These are phyloP conservation scores for Hawksworthiomyces lignivorus DNA, from an alignment of 2,329 filamentous ascomycete genomes.

Conservation along the genomic window DNA sequence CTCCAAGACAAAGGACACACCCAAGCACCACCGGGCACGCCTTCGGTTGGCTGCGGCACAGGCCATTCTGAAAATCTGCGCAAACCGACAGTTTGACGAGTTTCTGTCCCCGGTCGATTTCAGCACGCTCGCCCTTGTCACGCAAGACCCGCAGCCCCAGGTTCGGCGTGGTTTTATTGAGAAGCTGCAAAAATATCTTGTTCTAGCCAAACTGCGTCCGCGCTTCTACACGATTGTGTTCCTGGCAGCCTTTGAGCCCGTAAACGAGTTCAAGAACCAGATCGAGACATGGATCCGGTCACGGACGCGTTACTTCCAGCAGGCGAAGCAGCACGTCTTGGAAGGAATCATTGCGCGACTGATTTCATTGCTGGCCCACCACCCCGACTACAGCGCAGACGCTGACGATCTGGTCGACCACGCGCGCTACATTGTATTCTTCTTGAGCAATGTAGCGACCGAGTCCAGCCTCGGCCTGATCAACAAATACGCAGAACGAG, in stretches of 20 bases:
- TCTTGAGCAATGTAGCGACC: slow-evolving; percentile 71
- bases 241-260: slow-evolving; percentile 82
- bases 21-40: slow-evolving; percentile 69
- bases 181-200: slow-evolving; percentile 86
- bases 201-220: slow-evolving; percentile 57
- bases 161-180: slow-evolving; percentile 75
- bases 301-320: slow-evolving; percentile 58
- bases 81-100: slow-evolving; percentile 66
- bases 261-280: slow-evolving; percentile 60
- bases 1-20: slow-evolving; percentile 66
- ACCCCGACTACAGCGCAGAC: slow-evolving; percentile 74
- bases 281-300: slow-evolving; percentile 86
- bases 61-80: slow-evolving; percentile 76
- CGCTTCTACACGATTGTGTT: slow-evolving; percentile 90
- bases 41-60: slow-evolving; percentile 76
- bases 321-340: slow-evolving; percentile 57
- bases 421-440: slow-evolving; percentile 83
- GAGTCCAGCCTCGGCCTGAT: slow-evolving; percentile 84
- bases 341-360: slow-evolving; percentile 77
- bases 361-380: slow-evolving; percentile 82
- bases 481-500: slow-evolving; percentile 83
- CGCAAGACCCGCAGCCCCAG: slow-evolving; percentile 66
- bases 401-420: slow-evolving; percentile 70
- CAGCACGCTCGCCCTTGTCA: slow-evolving; percentile 70
- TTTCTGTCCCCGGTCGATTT: slow-evolving; percentile 67